phyloP scores from a whole-genome alignment of 129 eudicot genomes.

The Scalesia atractyloides region DNA sequence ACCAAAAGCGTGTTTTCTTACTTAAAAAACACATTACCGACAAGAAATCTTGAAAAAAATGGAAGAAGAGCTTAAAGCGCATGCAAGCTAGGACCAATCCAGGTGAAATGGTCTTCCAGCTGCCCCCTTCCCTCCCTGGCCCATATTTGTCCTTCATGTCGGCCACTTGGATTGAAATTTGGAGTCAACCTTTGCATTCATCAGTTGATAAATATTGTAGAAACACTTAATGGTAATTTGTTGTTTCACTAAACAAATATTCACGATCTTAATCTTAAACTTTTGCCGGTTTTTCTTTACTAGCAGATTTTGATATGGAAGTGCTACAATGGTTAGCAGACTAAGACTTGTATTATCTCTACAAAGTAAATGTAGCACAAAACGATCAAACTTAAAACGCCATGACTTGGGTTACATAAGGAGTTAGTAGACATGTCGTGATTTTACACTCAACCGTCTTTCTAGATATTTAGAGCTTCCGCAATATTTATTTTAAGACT shows the following conservation, averaged over 20 bases:
- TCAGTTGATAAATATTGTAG: background rate
- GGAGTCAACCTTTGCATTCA: slow-evolving; percentile 20
- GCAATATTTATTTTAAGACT: no score
- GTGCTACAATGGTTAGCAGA: no score
- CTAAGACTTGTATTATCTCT: no score
- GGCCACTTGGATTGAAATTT: slow-evolving; percentile 20
- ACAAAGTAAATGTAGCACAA: no score
- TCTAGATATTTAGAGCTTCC: no score
- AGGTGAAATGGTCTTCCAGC: slow-evolving; percentile 30
- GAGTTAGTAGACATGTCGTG: no score
- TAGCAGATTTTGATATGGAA: no score
- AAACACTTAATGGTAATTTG: slow-evolving; percentile 1
- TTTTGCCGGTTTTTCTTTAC: no score
- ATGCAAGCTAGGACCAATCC: slow-evolving; percentile 28
- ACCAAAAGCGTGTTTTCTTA: background rate
- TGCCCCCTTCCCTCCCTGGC: slow-evolving; percentile 16
- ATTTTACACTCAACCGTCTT: no score
- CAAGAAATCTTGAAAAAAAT: slow-evolving; percentile 33
- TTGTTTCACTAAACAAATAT: background rate
- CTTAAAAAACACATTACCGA: slow-evolving; percentile 24
- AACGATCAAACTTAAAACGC: no score
- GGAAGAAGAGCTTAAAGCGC: slow-evolving; percentile 21
- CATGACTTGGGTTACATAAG: no score
- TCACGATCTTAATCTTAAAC: background rate
- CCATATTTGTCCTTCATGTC: slow-evolving; percentile 31